These are phyloP conservation scores for Amylocystis lapponica DNA, from an alignment of 768 basidiomycete genomes.

Conservation along the genomic window DNA sequence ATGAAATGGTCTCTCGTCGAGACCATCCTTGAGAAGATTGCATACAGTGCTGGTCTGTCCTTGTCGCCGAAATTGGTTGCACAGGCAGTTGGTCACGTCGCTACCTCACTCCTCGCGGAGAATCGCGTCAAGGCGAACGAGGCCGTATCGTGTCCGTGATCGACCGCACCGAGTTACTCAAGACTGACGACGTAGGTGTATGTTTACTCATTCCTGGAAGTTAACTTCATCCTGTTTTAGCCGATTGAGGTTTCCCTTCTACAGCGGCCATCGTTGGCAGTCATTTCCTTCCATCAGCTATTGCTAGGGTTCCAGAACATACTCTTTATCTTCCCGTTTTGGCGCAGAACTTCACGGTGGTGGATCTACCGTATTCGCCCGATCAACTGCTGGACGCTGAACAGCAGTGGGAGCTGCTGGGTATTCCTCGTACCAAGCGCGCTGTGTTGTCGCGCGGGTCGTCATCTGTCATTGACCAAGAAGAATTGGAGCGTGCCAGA, in stretches of 20 bases:
- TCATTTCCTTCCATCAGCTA: slow-evolving; percentile 59
- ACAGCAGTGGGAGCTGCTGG: slow-evolving; percentile 25
- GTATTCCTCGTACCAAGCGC: slow-evolving; percentile 19
- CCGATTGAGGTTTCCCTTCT: slow-evolving; percentile 33
- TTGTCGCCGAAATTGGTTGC: slow-evolving; percentile 14
- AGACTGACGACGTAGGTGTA: slow-evolving; percentile 26
- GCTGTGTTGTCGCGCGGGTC: slow-evolving; percentile 10
- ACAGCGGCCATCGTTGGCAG: slow-evolving; percentile 52
- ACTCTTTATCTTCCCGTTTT: slow-evolving; percentile 58
- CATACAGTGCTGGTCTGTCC: slow-evolving; percentile 25
- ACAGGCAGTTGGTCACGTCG: slow-evolving; percentile 8
- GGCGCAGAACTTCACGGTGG: slow-evolving; percentile 18
- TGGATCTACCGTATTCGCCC: slow-evolving; percentile 15
- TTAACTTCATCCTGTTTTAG: slow-evolving; percentile 38
- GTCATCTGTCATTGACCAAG: slow-evolving; percentile 41
- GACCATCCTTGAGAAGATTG: slow-evolving; percentile 49
- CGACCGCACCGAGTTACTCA: slow-evolving; percentile 30
- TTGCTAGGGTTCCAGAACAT: slow-evolving; percentile 30
- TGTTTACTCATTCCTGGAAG: slow-evolving; percentile 20
- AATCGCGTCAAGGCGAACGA: neutral
- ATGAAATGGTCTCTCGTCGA: slow-evolving; percentile 60
- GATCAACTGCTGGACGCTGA: slow-evolving; percentile 26
- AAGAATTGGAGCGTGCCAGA: slow-evolving; percentile 38
- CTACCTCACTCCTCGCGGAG: slow-evolving; percentile 9
- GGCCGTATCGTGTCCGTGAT: slow-evolving; percentile 32